Evolutionary conservation across 129 eudicot genomes (phyloP), one percentile per base, ranked within the genome.

Genomic region (Tagetes erecta): DNA sequence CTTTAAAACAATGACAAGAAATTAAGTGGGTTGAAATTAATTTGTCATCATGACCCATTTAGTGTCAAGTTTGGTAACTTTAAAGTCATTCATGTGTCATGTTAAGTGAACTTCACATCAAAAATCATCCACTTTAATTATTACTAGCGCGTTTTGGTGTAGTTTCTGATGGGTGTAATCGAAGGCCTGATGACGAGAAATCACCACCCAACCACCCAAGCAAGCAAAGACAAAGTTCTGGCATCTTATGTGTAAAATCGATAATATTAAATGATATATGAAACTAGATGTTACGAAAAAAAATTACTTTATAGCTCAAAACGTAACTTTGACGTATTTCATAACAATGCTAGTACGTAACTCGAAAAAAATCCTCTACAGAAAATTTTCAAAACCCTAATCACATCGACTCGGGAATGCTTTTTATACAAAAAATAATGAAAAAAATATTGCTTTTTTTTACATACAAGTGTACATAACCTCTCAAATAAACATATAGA

Each of bases 351-450:
- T 42, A 42, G 10, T 42, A 13, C 8, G 5, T 8, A 1, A 52
- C 20, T 52, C 58, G 33, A 0, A 4, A 14, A 14, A 52, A 30
- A 52, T 6, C 58, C 60, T 53, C 60, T 20, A 50, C 3, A 2
- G 56, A 50, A 6, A 3, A 12, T 50, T n/a, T 20, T 20, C 27
- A 20, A 20, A 47, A 44, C 70, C 14, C 4, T 46, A 12, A 68
- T 3, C 20, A 14, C 5, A 59, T 45, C 36, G 2, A 73, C 31
- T 73, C 3, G 49, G 9, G 47, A 47, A 44, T 20, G 20, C 14
- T 35, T 77, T 60, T 70, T 66, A 49, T 70, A 70, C 81, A 70
- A 60, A 70, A 60, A 70, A 68, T 67, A 36, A 59, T 12, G n/a
- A 41, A 4, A 78, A 59, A 70, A 68, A 39, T 10, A 34, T 42